These are phyloP conservation scores for Globisporangium recalcitrans DNA, from an alignment of 352 stramenopile species.

Conservation along the genomic window DNA sequence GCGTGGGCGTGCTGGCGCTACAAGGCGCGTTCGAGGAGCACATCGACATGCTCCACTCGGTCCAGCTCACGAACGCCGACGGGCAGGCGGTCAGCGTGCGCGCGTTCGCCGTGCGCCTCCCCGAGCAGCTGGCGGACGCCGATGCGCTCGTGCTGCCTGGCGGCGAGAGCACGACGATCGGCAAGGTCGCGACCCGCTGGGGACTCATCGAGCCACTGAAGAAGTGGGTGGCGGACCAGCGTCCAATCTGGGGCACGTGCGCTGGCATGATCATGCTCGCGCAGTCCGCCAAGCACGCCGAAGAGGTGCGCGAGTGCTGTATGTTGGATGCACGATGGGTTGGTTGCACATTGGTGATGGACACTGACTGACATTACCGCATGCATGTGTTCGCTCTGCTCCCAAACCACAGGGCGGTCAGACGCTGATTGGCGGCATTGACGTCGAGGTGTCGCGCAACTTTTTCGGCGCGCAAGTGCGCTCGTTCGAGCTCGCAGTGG, in stretches of 20 bases:
- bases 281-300: slow-evolving; percentile 65
- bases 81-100: slow-evolving; percentile 34
- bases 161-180: slow-evolving; percentile 95
- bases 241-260: slow-evolving; percentile 95
- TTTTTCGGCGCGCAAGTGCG: slow-evolving; percentile 95
- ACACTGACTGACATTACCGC: slow-evolving; percentile 21
- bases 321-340: not conserved
- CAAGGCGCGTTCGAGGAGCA: slow-evolving; percentile 92
- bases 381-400: slow-evolving; percentile 23
- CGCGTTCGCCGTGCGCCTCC: slow-evolving; percentile 73
- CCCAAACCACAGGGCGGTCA: slow-evolving; percentile 83
- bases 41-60: slow-evolving; percentile 72
- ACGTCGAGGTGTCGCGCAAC: slow-evolving; percentile 95
- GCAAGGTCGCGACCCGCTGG: slow-evolving; percentile 84
- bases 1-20: slow-evolving; percentile 83
- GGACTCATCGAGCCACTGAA: slow-evolving; percentile 74
- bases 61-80: slow-evolving; percentile 20
- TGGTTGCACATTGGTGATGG: slow-evolving; percentile 24
- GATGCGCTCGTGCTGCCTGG: slow-evolving; percentile 93
- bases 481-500: slow-evolving; percentile 64
- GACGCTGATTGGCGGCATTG: slow-evolving; percentile 92
- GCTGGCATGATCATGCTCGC: slow-evolving; percentile 96
- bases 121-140: slow-evolving; percentile 68
- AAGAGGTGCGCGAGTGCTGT: slow-evolving; percentile 45
- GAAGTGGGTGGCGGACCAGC: slow-evolving; percentile 60